Evolutionary conservation across 2,329 filamentous ascomycete genomes (phyloP), one percentile per base, ranked within the genome.

Genomic region (Fusarium annulatum): DNA sequence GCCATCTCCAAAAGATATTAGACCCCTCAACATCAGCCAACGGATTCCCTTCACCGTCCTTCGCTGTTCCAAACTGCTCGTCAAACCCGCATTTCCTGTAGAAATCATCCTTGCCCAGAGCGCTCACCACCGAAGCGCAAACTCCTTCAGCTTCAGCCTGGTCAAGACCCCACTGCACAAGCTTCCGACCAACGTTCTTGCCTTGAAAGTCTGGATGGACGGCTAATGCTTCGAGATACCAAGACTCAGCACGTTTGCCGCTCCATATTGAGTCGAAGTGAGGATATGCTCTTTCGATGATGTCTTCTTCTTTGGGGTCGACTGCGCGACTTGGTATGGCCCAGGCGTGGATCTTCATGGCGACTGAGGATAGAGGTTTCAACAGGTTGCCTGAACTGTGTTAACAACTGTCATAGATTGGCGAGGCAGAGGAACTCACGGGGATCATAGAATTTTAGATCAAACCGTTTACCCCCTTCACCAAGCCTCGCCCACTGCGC

Each of bases 81-180:
- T 68, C 23, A 42, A 76, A 76, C 1, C 74, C 74, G 14, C 74
- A 73, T 18, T 69, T 76, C 1, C 19, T 49, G 14, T 76, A 86
- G 61, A 86, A 87, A 1, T 57, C 74, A 26, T 85, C 82, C 26
- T 81, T 85, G 4, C 80, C 81, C 9, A 80, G 72, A 9, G 82
- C 81, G 46, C 80, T 79, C 21, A 84, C 77, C 1, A 86, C 82
- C 26, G 80, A 83, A 30, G 84, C 80, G 64, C 79, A 78, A n/a
- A 85, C 69, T 1, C 76, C 77, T 16, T 85, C 84, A 18, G 76
- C 61, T 49, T 79, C 70, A 2, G 84, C 82, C 41, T 78, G 72
- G 2, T 82, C 75, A 1, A 86, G 69, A 0, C 85, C 85, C 84
- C 83, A 85, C 30, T 76, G 61, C 16, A 85, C 84, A 12, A 87